These are phyloP conservation scores for Lentinus polychrous DNA, from an alignment of 1,284 basidiomycete species.

Conservation along the genomic window DNA sequence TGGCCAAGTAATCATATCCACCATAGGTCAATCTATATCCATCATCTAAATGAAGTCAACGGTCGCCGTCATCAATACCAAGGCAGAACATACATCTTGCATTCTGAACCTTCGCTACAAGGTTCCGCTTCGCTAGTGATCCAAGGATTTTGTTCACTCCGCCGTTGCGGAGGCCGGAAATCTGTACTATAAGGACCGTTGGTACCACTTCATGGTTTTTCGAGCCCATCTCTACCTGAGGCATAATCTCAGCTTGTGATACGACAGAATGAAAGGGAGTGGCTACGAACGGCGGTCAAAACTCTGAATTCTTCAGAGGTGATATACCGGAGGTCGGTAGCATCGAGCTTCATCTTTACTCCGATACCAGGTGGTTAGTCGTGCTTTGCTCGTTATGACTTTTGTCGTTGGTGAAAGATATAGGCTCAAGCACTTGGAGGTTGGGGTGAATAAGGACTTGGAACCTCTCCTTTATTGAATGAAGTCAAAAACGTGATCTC, in stretches of 20 bases:
- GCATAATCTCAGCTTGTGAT: not conserved
- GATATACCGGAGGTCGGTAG: conserved; percentile 91
- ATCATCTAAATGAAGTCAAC: conserved; percentile 59
- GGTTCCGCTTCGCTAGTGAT: conserved; percentile 84
- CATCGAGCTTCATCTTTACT: conserved; percentile 86
- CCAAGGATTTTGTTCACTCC: conserved; percentile 93
- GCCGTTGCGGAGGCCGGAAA: conserved; percentile 86
- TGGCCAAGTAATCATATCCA: conserved; percentile 93
- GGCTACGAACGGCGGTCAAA: conserved; percentile 72
- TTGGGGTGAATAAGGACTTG: no score
- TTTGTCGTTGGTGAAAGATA: no score
- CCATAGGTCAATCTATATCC: conserved; percentile 97
- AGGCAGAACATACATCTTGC: conserved; percentile 64
- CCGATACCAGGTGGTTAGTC: no score
- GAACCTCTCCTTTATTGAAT: no score
- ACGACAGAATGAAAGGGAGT: not conserved
- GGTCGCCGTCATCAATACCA: not conserved
- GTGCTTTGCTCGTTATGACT: no score
- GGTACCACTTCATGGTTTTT: conserved; percentile 98
- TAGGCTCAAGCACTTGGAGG: no score
- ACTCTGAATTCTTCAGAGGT: conserved; percentile 92
- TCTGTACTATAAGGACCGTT: conserved; percentile 81
- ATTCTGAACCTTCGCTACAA: conserved; percentile 88
- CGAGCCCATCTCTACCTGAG: conserved; percentile 92
- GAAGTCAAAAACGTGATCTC: no score